Evolutionary conservation across 768 basidiomycete species (phyloP).

Genomic region (Pholiota conissans): DNA sequence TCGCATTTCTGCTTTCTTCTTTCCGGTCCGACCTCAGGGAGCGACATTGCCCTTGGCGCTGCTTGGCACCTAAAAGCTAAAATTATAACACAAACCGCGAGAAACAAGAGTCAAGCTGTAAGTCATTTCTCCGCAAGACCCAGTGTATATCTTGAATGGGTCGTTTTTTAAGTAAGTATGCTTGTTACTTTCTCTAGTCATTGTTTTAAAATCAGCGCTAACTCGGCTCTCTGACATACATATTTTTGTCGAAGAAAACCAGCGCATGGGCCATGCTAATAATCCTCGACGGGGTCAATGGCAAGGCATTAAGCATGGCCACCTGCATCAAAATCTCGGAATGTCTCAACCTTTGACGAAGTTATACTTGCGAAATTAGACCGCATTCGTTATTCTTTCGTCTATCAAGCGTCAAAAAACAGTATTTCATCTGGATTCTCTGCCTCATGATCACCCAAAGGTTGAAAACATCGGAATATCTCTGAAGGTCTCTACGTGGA

Average conservation of each 20-base stretch:
- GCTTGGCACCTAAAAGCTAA: neutral
- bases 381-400: neutral
- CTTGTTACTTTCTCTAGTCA: neutral
- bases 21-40: no score
- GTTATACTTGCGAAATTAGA: neutral
- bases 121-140: neutral
- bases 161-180: neutral
- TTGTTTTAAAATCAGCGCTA: no score
- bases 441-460: neutral
- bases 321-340: neutral
- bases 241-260: neutral
- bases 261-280: neutral
- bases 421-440: neutral
- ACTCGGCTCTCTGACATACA: neutral
- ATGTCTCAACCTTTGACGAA: neutral
- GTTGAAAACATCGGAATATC: constrained; percentile 3
- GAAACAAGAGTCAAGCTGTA: neutral
- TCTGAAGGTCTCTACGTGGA: neutral
- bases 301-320: neutral
- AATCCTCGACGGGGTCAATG: neutral
- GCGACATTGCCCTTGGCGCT: neutral
- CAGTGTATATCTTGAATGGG: neutral
- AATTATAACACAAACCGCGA: neutral
- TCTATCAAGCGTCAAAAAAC: neutral
- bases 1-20: no score